These are phyloP conservation scores for Coemansia sp. DNA, from an alignment of 192 early-diverging fungal genomes.

Conservation along the genomic window DNA sequence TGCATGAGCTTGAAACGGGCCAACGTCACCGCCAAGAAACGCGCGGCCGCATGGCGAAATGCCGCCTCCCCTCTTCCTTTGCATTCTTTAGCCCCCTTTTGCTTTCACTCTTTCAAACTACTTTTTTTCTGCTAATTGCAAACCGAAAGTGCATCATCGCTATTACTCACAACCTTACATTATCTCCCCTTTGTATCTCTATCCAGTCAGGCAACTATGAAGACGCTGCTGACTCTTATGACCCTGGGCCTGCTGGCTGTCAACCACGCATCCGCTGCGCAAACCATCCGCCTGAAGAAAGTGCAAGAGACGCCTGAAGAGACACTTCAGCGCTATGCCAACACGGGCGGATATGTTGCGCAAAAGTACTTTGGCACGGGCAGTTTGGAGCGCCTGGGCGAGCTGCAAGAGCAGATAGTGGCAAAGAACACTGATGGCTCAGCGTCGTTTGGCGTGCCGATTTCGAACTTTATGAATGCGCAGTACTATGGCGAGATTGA, in stretches of 20 bases:
- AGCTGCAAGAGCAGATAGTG: constrained; percentile 51
- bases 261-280: constrained; percentile 18
- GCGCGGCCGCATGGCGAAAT: neutral
- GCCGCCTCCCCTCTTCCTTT: neutral
- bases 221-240: constrained; percentile 31
- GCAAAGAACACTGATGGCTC: constrained; percentile 56
- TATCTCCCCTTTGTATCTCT: constrained; percentile 8
- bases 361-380: constrained; percentile 75
- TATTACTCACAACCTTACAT: neutral
- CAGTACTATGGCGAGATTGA: constrained; percentile 93
- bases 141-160: neutral
- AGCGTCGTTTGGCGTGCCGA: constrained; percentile 69
- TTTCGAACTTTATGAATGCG: constrained; percentile 94
- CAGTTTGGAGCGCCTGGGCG: constrained; percentile 30
- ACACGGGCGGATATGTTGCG: constrained; percentile 65
- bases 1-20: neutral
- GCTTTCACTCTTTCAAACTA: neutral
- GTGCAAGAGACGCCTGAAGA: constrained; percentile 60
- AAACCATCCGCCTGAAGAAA: constrained; percentile 64
- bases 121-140: neutral
- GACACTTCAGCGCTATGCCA: constrained; percentile 61
- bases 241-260: constrained; percentile 39
- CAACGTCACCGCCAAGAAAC: constrained; percentile 3
- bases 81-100: neutral
- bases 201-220: constrained; percentile 21